Evolutionary conservation across 1,284 basidiomycete genomes (phyloP).

Genomic region (Microbotryum lychnidis-dioicae): DNA sequence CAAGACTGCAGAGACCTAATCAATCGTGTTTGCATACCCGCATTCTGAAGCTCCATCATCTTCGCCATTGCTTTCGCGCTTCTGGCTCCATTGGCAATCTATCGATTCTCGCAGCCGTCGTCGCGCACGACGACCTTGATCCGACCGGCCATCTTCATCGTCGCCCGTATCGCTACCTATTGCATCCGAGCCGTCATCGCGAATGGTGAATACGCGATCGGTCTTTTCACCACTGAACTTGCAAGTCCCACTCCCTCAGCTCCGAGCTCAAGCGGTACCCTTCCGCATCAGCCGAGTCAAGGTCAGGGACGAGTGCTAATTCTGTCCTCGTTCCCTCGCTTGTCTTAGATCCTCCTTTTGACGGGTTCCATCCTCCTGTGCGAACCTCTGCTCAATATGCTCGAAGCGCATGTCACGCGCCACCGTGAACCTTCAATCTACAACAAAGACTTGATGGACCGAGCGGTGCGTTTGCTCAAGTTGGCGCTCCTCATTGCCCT

Average conservation of each 20-base stretch:
- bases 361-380: slow-evolving; percentile 14
- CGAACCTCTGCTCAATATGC: slow-evolving; percentile 12
- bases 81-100: slow-evolving; percentile 17
- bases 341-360: slow-evolving; percentile 14
- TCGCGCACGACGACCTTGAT: slow-evolving; percentile 21
- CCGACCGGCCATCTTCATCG: slow-evolving; percentile 25
- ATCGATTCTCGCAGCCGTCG: slow-evolving; percentile 5
- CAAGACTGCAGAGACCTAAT: too few relatives aligned
- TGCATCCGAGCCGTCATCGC: slow-evolving; percentile 20
- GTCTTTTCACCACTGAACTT: slow-evolving; percentile 14
- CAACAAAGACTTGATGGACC: background rate
- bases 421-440: slow-evolving; percentile 4
- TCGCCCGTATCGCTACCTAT: slow-evolving; percentile 24
- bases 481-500: slow-evolving; percentile 1
- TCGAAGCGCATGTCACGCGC: slow-evolving; percentile 16
- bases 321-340: background rate
- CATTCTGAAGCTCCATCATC: slow-evolving; percentile 13
- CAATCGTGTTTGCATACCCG: background rate
- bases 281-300: background rate
- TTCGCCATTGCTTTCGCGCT: slow-evolving; percentile 13
- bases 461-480: background rate
- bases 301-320: background rate
- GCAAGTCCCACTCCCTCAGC: background rate
- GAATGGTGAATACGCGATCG: background rate
- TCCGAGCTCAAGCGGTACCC: background rate